These are phyloP conservation scores for Begonia fuchsioides DNA, from an alignment of 306 rosid species.

Conservation along the genomic window DNA sequence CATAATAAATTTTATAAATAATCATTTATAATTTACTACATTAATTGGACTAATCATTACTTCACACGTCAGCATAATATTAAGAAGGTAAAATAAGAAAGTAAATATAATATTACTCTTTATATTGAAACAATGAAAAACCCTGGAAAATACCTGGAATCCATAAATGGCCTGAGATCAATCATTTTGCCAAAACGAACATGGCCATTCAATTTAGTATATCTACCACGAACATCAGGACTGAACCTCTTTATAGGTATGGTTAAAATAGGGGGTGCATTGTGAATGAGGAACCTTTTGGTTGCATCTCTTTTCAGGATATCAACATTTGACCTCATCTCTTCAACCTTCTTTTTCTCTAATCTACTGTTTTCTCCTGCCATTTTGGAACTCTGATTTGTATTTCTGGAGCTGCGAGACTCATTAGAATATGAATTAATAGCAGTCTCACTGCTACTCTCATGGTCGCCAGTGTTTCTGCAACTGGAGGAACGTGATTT, in stretches of 20 bases:
- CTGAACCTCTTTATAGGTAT: slow-evolving; percentile 90
- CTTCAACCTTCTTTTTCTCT: slow-evolving; percentile 25
- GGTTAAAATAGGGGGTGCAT: slow-evolving; percentile 67
- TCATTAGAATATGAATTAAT: slow-evolving; percentile 22
- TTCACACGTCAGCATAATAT: too few relatives aligned
- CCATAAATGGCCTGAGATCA: slow-evolving; percentile 78
- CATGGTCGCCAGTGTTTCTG: slow-evolving; percentile 23
- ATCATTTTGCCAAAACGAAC: slow-evolving; percentile 56
- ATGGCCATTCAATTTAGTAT: slow-evolving; percentile 83
- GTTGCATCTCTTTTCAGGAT: slow-evolving; percentile 83
- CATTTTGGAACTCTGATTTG: slow-evolving; percentile 12
- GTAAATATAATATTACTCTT: too few relatives aligned
- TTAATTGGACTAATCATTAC: too few relatives aligned
- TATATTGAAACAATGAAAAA: neutral
- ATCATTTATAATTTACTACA: too few relatives aligned
- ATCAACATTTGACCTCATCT: slow-evolving; percentile 24
- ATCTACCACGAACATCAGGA: slow-evolving; percentile 89
- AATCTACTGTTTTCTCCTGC: slow-evolving; percentile 14
- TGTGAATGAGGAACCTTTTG: slow-evolving; percentile 62
- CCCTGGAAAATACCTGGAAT: slow-evolving; percentile 43
- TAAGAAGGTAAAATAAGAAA: too few relatives aligned
- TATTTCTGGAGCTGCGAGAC: slow-evolving; percentile 7
- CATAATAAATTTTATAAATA: too few relatives aligned
- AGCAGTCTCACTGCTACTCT: slow-evolving; percentile 21
- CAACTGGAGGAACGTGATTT: slow-evolving; percentile 25